Base-by-base conservation (phyloP, 306 rosid species). In the Prunus davidiana region DNA sequence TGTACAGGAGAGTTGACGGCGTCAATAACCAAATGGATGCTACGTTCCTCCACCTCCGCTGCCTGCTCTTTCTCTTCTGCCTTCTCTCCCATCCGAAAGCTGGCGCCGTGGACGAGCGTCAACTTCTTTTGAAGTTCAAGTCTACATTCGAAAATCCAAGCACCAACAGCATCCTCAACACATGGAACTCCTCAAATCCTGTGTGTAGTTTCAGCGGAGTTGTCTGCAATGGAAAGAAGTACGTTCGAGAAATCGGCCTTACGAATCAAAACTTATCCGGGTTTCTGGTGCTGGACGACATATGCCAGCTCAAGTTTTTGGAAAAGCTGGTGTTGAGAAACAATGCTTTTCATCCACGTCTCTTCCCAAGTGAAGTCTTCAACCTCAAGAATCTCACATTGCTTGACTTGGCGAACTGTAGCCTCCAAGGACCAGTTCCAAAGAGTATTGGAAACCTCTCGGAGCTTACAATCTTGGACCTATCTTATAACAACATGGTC, bases 331-430 rank as follows among this genome's bases (percentile, higher is more conserved):
- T 83, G 0, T 20, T 95, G 16, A 89, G 97, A 11, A 97, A 92
- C 65, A 92, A 95, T 62, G 71, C 77, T 5, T 92, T 95, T 1
- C 84, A 79, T 6, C 81, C 72, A 13, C 76, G 83, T 4, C 87
- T 79, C 13, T 90, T 92, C 69, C 99, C 99, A 0, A 34, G 8
- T 0, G 92, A 85, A 64, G 61, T 95, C 0, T 46, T 83, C 6
- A 74, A 71, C 8, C 86, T 88, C 57, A 88, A 79, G 24, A 90
- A 81, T 1, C 80, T 95, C 50, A 86, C 74, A 22, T 83, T 80
- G 92, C 92, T 95, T 27, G 92, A 90, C 64, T 57, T 92, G 16
- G 5, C 88, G 0, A 88, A 90, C 6, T 95, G 99, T 74, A 76
- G 81, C 22, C 57, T 95, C 18, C 66, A 80, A 30, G 99, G 99